These are phyloP conservation scores for Didymellaceae sp. DNA, from an alignment of 2,329 filamentous ascomycete genomes.

Conservation along the genomic window DNA sequence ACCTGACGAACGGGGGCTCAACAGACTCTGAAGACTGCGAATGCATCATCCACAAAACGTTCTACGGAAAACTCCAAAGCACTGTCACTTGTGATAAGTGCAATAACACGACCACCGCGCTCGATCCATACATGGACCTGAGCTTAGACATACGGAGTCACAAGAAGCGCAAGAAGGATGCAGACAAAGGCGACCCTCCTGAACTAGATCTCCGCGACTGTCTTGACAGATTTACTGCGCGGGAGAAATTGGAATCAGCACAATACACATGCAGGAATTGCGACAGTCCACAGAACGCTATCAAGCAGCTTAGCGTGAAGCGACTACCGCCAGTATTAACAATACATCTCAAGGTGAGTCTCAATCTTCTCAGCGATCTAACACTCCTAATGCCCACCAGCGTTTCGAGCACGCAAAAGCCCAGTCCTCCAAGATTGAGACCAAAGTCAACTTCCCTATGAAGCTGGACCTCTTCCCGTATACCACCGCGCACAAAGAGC, in stretches of 20 bases:
- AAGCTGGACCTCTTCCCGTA: constrained; percentile 91
- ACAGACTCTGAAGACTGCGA: constrained; percentile 63
- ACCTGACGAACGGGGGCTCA: constrained; percentile 73
- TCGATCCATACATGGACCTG: constrained; percentile 90
- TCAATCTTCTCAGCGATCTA: not conserved
- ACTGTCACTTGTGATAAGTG: constrained; percentile 92
- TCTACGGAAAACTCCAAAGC: constrained; percentile 89
- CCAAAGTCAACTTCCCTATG: constrained; percentile 82
- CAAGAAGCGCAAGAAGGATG: constrained; percentile 67
- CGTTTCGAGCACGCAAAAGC: constrained; percentile 79
- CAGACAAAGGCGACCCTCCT: constrained; percentile 35
- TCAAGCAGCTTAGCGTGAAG: constrained; percentile 83
- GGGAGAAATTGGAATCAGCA: constrained; percentile 75
- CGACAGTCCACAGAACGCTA: constrained; percentile 74
- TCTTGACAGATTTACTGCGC: constrained; percentile 84
- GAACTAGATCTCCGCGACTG: constrained; percentile 62
- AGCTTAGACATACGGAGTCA: constrained; percentile 82
- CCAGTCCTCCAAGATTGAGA: constrained; percentile 84
- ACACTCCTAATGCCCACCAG: constrained; percentile 46
- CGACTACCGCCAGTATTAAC: constrained; percentile 86
- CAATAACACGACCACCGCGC: constrained; percentile 78
- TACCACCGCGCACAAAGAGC: constrained; percentile 66
- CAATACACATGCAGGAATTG: constrained; percentile 89
- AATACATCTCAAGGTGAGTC: constrained; percentile 83
- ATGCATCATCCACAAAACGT: constrained; percentile 93